Base-by-base conservation (phyloP, 768 basidiomycete genomes). In the Suillus subluteus region DNA sequence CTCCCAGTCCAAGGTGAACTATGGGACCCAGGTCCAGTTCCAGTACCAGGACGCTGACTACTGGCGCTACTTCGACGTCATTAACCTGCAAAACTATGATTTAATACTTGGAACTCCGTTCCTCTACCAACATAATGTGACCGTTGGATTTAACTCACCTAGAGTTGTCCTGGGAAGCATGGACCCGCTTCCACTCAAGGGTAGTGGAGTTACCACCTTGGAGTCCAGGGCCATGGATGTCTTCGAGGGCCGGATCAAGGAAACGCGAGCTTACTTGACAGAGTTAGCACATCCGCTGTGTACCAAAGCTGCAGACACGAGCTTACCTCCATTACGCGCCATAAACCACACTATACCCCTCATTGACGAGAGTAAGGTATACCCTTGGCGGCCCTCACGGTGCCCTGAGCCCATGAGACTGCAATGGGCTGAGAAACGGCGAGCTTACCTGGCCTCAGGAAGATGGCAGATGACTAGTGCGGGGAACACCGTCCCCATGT, bases 251-350 rank as follows among this genome's bases (percentile, higher is more conserved):
- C 23, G 13, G 12, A n/a, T 23, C 8, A 12, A n/a, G 0, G 23
- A 48, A 4, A 5, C 23, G 1, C 1, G 46, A 0, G 21, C 11
- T 0, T 4, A 48, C 2, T 6, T 48, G n/a, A n/a, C n/a, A n/a
- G n/a, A n/a, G 46, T 48, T 48, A 23, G n/a, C n/a, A 0, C 5
- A 12, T 0, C 46, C 46, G 0, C 5, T 48, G 2, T 48, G 46
- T 1, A n/a, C n/a, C 0, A 48, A 48, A 23, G 46, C n/a, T 0
- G 23, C n/a, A 0, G 46, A 48, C 0, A 48, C n/a, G 0, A 3
- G 4, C 46, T 12, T 48, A 13, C n/a, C 46, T 0, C 26, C 46
- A 11, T 5, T 23, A 1, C 3, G 46, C 0, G 12, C 5, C 0
- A 48, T 48, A 0, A 48, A 48, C 3, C 46, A 48, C 12, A 48